Conservation (phyloP, 163 green algal genomes). For the Botryococcus braunii region DNA sequence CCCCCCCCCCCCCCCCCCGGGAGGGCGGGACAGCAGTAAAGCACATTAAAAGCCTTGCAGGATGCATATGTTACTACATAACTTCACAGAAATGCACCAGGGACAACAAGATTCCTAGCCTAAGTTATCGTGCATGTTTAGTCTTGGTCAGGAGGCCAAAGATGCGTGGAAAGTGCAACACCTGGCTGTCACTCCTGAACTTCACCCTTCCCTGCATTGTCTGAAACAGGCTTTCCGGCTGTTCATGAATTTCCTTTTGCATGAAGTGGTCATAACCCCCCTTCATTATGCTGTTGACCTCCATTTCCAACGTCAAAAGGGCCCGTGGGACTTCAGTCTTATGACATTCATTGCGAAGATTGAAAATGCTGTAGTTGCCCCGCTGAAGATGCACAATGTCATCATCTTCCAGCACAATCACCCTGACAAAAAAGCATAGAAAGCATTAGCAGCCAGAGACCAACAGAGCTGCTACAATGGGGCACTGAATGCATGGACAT, state of each 20-base stretch:
- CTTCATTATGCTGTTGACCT: conserved; percentile 85
- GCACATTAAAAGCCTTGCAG: background rate
- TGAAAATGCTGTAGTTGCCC: conserved; percentile 77
- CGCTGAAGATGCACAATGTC: conserved; percentile 81
- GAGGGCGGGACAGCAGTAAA: no score
- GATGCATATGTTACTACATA: background rate
- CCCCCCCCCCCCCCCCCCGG: no score
- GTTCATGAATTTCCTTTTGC: conserved; percentile 94
- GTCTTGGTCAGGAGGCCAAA: no score
- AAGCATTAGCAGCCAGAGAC: no score
- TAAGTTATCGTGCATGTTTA: no score
- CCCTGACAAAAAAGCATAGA: no score
- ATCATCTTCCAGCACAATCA: conserved; percentile 92
- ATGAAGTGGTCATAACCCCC: conserved; percentile 95
- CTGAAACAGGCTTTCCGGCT: conserved; percentile 76
- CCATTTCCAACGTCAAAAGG: conserved; percentile 85
- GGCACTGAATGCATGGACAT: no score
- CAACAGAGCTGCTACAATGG: no score
- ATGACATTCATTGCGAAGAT: conserved; percentile 37
- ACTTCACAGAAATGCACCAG: background rate
- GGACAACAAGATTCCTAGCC: no score
- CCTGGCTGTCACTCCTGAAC: conserved; percentile 9
- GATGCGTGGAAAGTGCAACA: no score
- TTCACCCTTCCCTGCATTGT: conserved; percentile 76
- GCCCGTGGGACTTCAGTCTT: conserved; percentile 79